Base-by-base conservation (phyloP, 1,284 basidiomycete species). In the Ceratobasidium sp. region DNA sequence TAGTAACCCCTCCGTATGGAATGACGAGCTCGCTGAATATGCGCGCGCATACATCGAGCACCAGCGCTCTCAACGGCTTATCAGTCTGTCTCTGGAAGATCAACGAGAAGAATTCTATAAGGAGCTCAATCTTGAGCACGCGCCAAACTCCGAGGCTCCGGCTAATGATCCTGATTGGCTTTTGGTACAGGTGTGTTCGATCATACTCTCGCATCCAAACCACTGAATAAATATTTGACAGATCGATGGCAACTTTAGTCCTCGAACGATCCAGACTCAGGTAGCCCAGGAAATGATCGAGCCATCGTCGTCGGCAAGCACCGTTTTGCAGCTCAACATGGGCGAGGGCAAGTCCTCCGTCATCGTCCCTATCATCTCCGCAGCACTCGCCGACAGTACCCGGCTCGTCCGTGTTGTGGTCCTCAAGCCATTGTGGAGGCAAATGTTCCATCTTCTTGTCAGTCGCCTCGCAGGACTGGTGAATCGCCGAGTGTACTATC, bases 291-390 rank as follows among this genome's bases (percentile, higher is more conserved):
- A 89, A 67, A 91, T 91, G 89, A 87, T 89, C 23, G 75, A 80
- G 0, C 89, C 90, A 1, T 28, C 49, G 0, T 84, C 83, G 0
- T 66, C 78, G 1, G 23, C 72, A 6, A 91, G 87, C 68, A 86
- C 85, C 0, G 81, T 85, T 2, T 83, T 89, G 46, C 90, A 91
- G 76, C 86, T 91, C 23, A 90, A 90, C 64, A 90, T 91, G 90
- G 89, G 89, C 0, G 89, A 90, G 79, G 90, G 90, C 3, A 90
- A 90, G 79, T 87, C 89, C 1, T 88, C 88, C 0, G 89, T 81
- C 3, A 90, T 90, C 39, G 84, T 88, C 0, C 89, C 89, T 0
- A 83, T 90, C 18, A 83, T 85, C 23, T 83, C 86, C 0, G 82
- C 85, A 0, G 78, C 84, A 28, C 82, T 90, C 3, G 87, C 90